Base-by-base conservation (phyloP, 202 grass and related monocot species). In the Setaria viridis region DNA sequence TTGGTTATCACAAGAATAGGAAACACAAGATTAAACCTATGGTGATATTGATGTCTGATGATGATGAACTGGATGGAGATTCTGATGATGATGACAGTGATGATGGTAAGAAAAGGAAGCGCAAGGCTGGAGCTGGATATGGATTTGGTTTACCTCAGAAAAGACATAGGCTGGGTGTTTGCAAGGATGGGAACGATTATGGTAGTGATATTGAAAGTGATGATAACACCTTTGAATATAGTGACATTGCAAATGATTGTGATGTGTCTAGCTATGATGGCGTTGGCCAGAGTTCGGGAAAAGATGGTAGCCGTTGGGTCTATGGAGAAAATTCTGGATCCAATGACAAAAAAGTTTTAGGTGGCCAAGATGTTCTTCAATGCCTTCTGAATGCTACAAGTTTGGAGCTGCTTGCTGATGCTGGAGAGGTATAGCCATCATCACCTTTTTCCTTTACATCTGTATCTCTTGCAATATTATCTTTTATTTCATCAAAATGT, bases 341-440 rank as follows among this genome's bases (percentile, higher is more conserved):
- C 53, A 11, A 35, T 51, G 74, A 46, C 49, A 46, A 1, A 71
- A 72, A 49, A 50, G 37, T 70, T 79, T 71, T 71, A 70, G 76
- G 84, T 64, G 84, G 76, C 11, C 45, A 80, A 43, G 65, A 80
- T 80, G 47, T 86, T 72, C 59, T 73, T 62, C 21, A 29, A 33
- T 34, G 84, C 76, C 84, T 80, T 80, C 80, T 57, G 1, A 55
- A 65, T 33, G 67, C 76, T 21, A 86, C 20, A 55, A 65, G 33
- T 54, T 73, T 86, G 34, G 84, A 86, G 76, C 68, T 86, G 10
- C 54, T 86, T 63, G 84, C 84, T 33, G 57, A 80, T 21, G 67
- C 67, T n/a, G 46, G 77, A 72, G 84, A 73, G 84, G 67, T 80
- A 73, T 33, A 57, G 20, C 3, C 42, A 16, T 16, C 57, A 55